phyloP scores from a whole-genome alignment of 805 yeast species.

The Nakazawaea holstii region DNA sequence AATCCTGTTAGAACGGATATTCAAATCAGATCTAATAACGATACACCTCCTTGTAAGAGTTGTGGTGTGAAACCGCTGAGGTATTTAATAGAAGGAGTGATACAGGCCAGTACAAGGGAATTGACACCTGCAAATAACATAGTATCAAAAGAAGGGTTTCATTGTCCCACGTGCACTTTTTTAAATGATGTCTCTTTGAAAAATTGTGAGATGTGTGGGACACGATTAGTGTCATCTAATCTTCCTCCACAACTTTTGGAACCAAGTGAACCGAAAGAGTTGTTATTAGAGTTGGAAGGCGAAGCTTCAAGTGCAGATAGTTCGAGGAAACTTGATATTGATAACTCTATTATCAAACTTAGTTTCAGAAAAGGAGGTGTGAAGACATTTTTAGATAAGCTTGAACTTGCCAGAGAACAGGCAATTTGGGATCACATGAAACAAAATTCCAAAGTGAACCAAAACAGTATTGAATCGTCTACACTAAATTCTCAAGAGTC shows the following conservation, averaged over 20 bases:
- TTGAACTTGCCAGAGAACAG: conserved; percentile 39
- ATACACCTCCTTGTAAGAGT: conserved; percentile 44
- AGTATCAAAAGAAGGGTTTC: conserved; percentile 25
- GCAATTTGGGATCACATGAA: conserved; percentile 39
- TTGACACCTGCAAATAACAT: conserved; percentile 4
- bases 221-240: conserved; percentile 31
- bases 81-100: conserved; percentile 24
- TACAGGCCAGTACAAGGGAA: conserved; percentile 8
- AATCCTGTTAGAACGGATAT: conserved; percentile 34
- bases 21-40: conserved; percentile 11
- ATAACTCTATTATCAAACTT: conserved; percentile 40
- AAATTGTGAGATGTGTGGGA: conserved; percentile 86
- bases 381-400: conserved; percentile 40
- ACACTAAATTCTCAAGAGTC: neutral
- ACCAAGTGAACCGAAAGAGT: neutral
- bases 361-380: conserved; percentile 78
- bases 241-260: conserved; percentile 13
- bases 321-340: neutral
- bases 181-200: conserved; percentile 74
- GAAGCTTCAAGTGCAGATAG: conserved; percentile 14
- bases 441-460: conserved; percentile 24
- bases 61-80: conserved; percentile 55
- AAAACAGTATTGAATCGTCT: conserved; percentile 26
- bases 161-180: conserved; percentile 54
- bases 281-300: conserved; percentile 9